These are phyloP conservation scores for Eucalyptus sp. DNA, from an alignment of 345 rosid genomes.

Conservation along the genomic window DNA sequence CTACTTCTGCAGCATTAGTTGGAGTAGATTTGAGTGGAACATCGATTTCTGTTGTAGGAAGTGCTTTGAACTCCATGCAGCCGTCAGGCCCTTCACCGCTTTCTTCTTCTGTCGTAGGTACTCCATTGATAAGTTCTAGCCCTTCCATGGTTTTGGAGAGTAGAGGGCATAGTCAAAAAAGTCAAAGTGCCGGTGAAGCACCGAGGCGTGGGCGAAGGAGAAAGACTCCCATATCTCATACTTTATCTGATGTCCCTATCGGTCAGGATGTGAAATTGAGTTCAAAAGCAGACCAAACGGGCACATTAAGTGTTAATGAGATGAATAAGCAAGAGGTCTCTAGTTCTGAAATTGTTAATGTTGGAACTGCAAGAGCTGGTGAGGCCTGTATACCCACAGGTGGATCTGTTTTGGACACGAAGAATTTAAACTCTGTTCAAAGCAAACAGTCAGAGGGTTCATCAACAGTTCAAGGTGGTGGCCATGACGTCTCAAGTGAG, in stretches of 20 bases:
- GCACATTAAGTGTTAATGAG: not conserved
- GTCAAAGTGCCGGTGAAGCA: conserved; percentile 16
- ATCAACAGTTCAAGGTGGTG: not conserved
- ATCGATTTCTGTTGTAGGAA: conserved; percentile 9
- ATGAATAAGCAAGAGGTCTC: not conserved
- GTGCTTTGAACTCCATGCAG: conserved; percentile 14
- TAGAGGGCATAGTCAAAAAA: conserved; percentile 34
- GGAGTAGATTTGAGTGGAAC: conserved; percentile 4
- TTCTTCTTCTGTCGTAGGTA: conserved; percentile 7
- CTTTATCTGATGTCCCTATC: conserved; percentile 8
- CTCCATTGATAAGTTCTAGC: not conserved
- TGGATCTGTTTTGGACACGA: not conserved
- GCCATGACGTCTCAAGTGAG: not conserved
- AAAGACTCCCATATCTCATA: conserved; percentile 12
- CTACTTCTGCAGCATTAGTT: conserved; percentile 11
- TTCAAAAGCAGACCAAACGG: not conserved
- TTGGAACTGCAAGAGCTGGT: not conserved
- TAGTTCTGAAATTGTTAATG: not conserved
- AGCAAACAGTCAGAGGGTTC: not conserved
- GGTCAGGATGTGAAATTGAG: not conserved
- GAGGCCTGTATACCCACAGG: not conserved
- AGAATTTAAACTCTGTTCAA: not conserved
- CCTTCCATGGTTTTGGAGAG: conserved; percentile 4
- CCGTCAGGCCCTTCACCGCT: not conserved
- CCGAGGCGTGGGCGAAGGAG: conserved; percentile 30